Evolutionary conservation across 2,329 filamentous ascomycete genomes (phyloP).

Genomic region (Penicillium verrucosum): DNA sequence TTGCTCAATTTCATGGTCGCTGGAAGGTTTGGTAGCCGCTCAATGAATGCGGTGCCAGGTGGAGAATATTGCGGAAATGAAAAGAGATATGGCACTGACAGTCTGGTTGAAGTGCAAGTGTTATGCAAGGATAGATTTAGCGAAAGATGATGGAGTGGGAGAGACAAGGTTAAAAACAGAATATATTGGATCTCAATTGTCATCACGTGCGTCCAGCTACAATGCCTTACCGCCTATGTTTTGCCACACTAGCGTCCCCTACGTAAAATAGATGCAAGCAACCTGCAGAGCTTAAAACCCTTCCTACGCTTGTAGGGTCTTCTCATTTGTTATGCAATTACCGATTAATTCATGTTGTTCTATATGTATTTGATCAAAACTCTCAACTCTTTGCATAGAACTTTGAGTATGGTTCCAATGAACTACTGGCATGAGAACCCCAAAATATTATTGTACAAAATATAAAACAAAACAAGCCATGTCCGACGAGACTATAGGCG

Average conservation of each 20-base stretch:
- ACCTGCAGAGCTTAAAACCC: no score
- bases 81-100: neutral
- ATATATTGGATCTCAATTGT: neutral
- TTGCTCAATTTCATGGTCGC: slow-evolving; percentile 70
- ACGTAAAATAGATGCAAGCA: neutral
- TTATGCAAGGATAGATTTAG: neutral
- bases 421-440: no score
- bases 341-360: neutral
- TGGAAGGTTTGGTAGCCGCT: neutral
- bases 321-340: neutral
- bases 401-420: no score
- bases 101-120: neutral
- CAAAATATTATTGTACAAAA: neutral
- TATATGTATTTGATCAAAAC: neutral
- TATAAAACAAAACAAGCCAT: neutral
- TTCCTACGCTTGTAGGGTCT: no score
- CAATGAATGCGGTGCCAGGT: neutral
- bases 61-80: neutral
- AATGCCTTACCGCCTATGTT: neutral
- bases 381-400: no score
- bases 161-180: neutral
- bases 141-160: neutral
- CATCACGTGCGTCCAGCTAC: neutral
- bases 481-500: neutral
- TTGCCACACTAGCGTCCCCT: neutral